A percentile compares a stretch with the other conserved stretches of the same genome.
Evolutionary conservation across 495 filamentous ascomycete species (phyloP).

Genomic region (Neurospora hispaniola): DNA sequence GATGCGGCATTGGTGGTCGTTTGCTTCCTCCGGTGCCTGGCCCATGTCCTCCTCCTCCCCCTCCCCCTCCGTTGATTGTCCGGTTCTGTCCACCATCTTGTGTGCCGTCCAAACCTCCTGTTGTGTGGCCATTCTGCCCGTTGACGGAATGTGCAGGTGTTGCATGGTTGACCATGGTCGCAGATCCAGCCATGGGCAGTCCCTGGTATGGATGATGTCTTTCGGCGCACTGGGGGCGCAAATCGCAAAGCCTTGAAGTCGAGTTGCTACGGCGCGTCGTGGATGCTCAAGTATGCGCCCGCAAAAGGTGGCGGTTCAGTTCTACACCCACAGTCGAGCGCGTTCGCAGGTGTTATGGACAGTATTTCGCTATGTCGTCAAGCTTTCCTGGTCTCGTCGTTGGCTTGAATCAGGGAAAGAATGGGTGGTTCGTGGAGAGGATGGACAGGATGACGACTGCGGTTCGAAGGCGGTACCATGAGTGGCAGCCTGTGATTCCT

Average conservation of each 20-base stretch:
- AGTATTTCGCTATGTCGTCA: background rate
- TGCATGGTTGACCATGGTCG: conserved; percentile 9
- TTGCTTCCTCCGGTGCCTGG: conserved; percentile 14
- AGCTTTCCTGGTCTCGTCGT: background rate
- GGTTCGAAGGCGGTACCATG: background rate
- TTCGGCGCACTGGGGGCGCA: background rate
- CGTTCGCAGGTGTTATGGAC: background rate
- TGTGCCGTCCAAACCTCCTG: background rate
- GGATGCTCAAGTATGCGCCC: background rate
- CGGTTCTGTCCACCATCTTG: background rate
- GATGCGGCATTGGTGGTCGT: conserved; percentile 48
- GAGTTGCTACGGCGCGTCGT: background rate
- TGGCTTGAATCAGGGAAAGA: background rate
- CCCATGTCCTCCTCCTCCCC: background rate
- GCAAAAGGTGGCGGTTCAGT: background rate
- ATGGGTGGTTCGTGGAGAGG: background rate
- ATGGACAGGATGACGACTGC: background rate
- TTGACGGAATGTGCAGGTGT: conserved; percentile 3
- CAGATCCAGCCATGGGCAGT: conserved; percentile 14
- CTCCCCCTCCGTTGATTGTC: background rate
- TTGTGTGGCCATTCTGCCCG: background rate
- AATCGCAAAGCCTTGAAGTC: background rate
- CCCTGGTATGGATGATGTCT: background rate
- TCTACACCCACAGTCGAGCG: background rate
- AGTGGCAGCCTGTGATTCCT: background rate